A percentile compares a stretch with the other conserved stretches of the same genome.
Conservation (phyloP, 129 eudicot genomes). For the Helianthus tuberosus region DNA sequence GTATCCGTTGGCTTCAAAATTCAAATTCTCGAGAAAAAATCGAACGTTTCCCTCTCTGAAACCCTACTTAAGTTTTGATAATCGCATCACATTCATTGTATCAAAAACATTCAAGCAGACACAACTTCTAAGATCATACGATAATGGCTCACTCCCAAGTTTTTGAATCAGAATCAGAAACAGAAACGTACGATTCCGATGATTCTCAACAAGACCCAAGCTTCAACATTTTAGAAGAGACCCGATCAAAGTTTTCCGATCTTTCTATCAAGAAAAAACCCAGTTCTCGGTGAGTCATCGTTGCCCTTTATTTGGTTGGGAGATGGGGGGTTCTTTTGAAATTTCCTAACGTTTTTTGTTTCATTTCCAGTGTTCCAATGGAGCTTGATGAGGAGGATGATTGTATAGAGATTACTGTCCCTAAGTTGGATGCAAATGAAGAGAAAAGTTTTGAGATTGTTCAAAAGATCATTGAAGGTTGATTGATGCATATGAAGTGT, state of each 20-base stretch:
- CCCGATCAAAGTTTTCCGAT: constrained; percentile 49
- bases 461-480: constrained; percentile 57
- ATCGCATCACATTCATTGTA: no score
- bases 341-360: not conserved
- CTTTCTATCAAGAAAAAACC: constrained; percentile 54
- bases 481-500: constrained; percentile 1
- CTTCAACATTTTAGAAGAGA: constrained; percentile 49
- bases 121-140: not conserved
- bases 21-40: not conserved
- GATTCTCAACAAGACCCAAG: constrained; percentile 66
- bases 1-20: not conserved
- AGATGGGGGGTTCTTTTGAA: not conserved
- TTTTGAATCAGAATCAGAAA: constrained; percentile 38
- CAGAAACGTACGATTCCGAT: constrained; percentile 38
- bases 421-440: constrained; percentile 52
- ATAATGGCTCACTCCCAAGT: constrained; percentile 17
- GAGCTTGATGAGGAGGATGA: constrained; percentile 26
- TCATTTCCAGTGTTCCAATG: constrained; percentile 16
- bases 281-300: constrained; percentile 35
- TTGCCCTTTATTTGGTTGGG: not conserved
- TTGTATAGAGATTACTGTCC: constrained; percentile 29
- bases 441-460: constrained; percentile 50
- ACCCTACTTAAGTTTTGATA: not conserved
- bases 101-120: no score
- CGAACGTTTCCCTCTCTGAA: not conserved